Percentiles rank a stretch among this genome's conserved stretches.
phyloP scores from a whole-genome alignment of 2,329 filamentous ascomycete genomes.

The Ophiostoma piceae region DNA sequence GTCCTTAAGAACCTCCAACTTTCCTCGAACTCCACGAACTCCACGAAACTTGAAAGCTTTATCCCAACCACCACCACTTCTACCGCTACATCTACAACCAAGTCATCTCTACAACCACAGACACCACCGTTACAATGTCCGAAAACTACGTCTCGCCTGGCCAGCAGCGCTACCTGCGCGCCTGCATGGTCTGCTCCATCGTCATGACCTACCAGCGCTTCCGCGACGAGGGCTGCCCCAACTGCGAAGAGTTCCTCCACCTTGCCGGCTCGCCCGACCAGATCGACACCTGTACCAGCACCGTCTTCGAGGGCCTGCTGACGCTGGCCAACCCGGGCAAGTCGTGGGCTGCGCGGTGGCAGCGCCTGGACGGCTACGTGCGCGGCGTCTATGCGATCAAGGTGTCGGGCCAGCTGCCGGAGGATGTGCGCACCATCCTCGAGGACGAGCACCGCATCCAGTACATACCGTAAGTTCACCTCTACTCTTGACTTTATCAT shows the following conservation, averaged over 20 bases:
- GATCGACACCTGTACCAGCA: constrained; percentile 88
- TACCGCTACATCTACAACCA: neutral
- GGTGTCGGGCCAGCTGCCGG: constrained; percentile 74
- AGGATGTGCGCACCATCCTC: constrained; percentile 56
- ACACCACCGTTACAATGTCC: constrained; percentile 35
- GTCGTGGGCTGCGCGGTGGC: constrained; percentile 97
- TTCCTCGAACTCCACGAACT: neutral
- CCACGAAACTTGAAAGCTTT: neutral
- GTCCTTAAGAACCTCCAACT: neutral
- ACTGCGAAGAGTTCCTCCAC: constrained; percentile 90
- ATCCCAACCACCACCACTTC: neutral
- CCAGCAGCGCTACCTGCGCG: constrained; percentile 81
- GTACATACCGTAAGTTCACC: constrained; percentile 56
- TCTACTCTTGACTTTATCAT: neutral
- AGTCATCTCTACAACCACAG: neutral
- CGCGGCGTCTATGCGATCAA: constrained; percentile 90
- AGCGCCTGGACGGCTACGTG: constrained; percentile 83
- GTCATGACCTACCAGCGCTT: constrained; percentile 85
- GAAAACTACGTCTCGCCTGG: constrained; percentile 64
- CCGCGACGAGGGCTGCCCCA: constrained; percentile 81
- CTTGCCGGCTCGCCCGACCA: constrained; percentile 72
- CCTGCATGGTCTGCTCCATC: constrained; percentile 98
- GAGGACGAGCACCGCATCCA: constrained; percentile 60
- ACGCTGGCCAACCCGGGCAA: constrained; percentile 72
- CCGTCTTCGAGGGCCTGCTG: constrained; percentile 91